These are phyloP conservation scores for Lignosus rhinocerotis DNA, from an alignment of 1,284 basidiomycete species.

Conservation along the genomic window DNA sequence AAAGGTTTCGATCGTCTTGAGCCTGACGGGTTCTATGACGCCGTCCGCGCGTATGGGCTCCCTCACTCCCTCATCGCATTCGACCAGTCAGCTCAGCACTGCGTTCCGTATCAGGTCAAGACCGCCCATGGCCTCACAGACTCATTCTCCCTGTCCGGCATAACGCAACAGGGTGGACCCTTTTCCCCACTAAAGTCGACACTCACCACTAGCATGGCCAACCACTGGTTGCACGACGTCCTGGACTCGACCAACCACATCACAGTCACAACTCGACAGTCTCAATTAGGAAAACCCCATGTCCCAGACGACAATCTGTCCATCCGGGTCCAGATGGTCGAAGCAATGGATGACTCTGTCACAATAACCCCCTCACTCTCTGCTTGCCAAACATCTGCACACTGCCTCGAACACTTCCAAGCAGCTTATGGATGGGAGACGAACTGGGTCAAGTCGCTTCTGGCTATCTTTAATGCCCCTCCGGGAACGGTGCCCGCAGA, in stretches of 20 bases:
- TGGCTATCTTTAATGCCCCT: background rate
- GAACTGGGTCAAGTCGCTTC: background rate
- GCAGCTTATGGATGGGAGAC: conserved; percentile 1
- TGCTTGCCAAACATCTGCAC: background rate
- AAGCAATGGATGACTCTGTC: too few species aligned
- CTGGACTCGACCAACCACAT: too few species aligned
- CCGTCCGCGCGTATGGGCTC: conserved; percentile 34
- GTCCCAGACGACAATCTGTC: too few species aligned
- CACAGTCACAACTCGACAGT: too few species aligned
- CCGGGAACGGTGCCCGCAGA: too few species aligned
- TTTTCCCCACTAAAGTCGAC: conserved; percentile 33
- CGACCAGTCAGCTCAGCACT: conserved; percentile 28
- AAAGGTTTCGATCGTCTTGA: conserved; percentile 26
- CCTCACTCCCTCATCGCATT: conserved; percentile 30
- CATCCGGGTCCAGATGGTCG: too few species aligned
- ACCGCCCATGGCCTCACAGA: conserved; percentile 27
- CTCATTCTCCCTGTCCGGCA: conserved; percentile 1
- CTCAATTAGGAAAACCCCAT: too few species aligned
- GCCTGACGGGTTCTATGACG: conserved; percentile 36
- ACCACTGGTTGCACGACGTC: conserved; percentile 30
- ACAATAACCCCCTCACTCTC: background rate
- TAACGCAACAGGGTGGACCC: conserved; percentile 35
- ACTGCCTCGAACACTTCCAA: conserved; percentile 20
- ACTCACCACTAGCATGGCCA: conserved; percentile 33
- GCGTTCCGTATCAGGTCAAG: conserved; percentile 22